These are phyloP conservation scores for Aureobasidium mangrovei DNA, from an alignment of 2,329 filamentous ascomycete species.

Conservation along the genomic window DNA sequence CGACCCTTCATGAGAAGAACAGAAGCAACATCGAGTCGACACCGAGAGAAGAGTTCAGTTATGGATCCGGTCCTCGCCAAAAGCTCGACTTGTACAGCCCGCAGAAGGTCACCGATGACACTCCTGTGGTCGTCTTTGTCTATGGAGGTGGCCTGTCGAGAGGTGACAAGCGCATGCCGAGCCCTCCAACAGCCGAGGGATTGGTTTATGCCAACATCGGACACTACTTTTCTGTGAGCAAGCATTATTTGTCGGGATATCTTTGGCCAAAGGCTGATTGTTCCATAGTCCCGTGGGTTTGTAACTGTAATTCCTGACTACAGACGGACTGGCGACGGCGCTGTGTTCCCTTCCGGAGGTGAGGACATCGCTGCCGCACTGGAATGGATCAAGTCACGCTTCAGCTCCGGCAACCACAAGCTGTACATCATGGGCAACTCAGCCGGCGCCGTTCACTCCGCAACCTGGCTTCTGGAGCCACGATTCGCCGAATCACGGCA, in stretches of 20 bases:
- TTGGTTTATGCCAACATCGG: constrained; percentile 32
- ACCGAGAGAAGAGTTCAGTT: constrained; percentile 24
- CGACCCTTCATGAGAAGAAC: constrained; percentile 19
- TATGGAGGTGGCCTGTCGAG: constrained; percentile 29
- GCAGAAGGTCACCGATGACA: constrained; percentile 16
- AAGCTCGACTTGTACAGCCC: constrained; percentile 33
- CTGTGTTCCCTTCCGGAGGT: constrained; percentile 33
- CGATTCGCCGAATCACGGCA: constrained; percentile 18
- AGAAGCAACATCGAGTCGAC: constrained; percentile 20
- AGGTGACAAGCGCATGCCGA: constrained; percentile 26
- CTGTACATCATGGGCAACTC: constrained; percentile 35
- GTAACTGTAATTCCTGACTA: constrained; percentile 31
- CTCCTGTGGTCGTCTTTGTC: constrained; percentile 24
- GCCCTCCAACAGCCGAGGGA: constrained; percentile 18
- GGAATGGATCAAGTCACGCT: constrained; percentile 27
- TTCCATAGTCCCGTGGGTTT: constrained; percentile 18
- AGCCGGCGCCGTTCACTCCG: constrained; percentile 32
- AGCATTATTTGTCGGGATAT: too few relatives aligned
- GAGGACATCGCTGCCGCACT: constrained; percentile 31
- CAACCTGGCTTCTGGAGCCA: constrained; percentile 30
- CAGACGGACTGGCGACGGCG: constrained; percentile 32
- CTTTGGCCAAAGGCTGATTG: not conserved
- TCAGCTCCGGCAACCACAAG: constrained; percentile 21
- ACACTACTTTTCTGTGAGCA: constrained; percentile 8
- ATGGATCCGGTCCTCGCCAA: constrained; percentile 31